Evolutionary conservation across 1,284 basidiomycete genomes (phyloP).

Genomic region (Papiliotrema laurentii): DNA sequence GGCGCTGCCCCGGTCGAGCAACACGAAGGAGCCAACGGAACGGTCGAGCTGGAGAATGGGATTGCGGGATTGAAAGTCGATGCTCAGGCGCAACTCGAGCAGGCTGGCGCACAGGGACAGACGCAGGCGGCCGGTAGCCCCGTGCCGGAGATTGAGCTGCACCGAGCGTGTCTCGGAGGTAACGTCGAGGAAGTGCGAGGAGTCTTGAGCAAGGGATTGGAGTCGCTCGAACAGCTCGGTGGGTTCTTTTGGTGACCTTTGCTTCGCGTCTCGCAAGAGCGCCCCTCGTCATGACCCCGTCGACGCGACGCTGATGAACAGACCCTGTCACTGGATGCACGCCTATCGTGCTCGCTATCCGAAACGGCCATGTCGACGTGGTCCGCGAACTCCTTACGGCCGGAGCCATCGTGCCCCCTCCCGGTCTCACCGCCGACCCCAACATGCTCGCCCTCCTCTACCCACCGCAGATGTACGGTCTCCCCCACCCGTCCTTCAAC

Average conservation of each 20-base stretch:
- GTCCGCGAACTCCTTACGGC: slow-evolving; percentile 45
- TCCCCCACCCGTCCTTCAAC: slow-evolving; percentile 14
- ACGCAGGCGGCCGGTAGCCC: not conserved
- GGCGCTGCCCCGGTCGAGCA: not conserved
- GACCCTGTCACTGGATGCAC: slow-evolving; percentile 44
- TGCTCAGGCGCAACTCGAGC: not conserved
- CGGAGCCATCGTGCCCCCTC: slow-evolving; percentile 46
- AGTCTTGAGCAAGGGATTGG: slow-evolving; percentile 23
- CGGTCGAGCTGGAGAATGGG: not conserved
- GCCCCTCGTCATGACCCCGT: not conserved
- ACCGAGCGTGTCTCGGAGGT: slow-evolving; percentile 7
- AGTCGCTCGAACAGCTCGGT: slow-evolving; percentile 32
- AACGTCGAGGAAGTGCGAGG: slow-evolving; percentile 17
- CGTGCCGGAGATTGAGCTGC: slow-evolving; percentile 5
- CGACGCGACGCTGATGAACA: slow-evolving; percentile 5
- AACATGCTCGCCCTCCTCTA: slow-evolving; percentile 44
- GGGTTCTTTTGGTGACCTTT: slow-evolving; percentile 10
- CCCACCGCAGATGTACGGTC: slow-evolving; percentile 37
- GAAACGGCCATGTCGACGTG: slow-evolving; percentile 42
- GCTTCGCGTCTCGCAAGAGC: too few species aligned
- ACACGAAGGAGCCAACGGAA: not conserved
- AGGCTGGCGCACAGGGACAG: not conserved
- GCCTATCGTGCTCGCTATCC: slow-evolving; percentile 47
- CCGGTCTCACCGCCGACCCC: slow-evolving; percentile 43
- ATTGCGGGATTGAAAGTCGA: not conserved